Base-by-base conservation (phyloP, 139 green algal genomes). In the Tetratostichococcus sp. region DNA sequence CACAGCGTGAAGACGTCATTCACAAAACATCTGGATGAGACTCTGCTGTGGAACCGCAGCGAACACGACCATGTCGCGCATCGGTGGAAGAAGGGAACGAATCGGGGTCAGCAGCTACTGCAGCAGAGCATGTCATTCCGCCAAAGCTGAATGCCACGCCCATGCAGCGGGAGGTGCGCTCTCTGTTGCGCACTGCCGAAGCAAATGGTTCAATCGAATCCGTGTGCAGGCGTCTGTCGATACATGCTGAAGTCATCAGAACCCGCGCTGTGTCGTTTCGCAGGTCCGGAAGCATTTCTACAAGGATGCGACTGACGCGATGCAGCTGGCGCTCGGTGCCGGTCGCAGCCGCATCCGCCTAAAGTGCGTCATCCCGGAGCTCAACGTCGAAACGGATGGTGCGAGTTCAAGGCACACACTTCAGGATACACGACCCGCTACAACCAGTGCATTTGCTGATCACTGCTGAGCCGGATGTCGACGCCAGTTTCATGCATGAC, bases 341-440 rank as follows among this genome's bases (percentile, higher is more conserved):
- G 50, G 50, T 17, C 14, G 50, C 17, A n/a, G 11, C 2, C 50
- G 50, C 11, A 62, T 62, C 11, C 50, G 50, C 11, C 50, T 62
- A 2, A 8, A 78, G 43, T 74, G 57, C 23, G 83, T 79, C 30
- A 80, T 87, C 23, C 82, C 86, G 0, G 87, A 92, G 74, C 67
- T 85, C 0, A 92, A 92, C 77, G 76, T 79, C 16, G 79, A 92
- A 30, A 91, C 89, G 72, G 89, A 94, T 74, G 50, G 50, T 62
- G 50, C 6, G 11, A 50, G 11, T 50, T 6, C 39, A 21, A 21
- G 39, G 39, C 39, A 50, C 11, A 6, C 39, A 11, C 39, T 50
- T 50, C 39, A 50, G n/a, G n/a, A 50, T 21, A 50, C 39, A 50
- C 8, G 39, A 50, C n/a, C n/a, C n/a, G n/a, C n/a, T n/a, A n/a